phyloP scores from a whole-genome alignment of 768 basidiomycete genomes.

The Lactifluus rugatus region DNA sequence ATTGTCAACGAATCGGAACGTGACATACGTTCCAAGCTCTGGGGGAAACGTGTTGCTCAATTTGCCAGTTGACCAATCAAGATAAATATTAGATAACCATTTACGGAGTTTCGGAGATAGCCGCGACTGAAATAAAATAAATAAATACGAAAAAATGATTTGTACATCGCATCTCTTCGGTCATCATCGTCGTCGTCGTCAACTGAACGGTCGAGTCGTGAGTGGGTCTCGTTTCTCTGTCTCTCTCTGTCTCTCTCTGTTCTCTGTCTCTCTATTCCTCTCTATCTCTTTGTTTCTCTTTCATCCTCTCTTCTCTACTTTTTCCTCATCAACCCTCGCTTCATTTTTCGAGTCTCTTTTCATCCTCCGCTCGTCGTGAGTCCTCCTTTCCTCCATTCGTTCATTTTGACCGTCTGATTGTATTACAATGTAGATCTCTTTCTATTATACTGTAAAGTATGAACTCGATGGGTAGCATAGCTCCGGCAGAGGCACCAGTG shows the following conservation, averaged over 20 bases:
- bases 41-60: conserved; percentile 76
- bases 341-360: conserved; percentile 21
- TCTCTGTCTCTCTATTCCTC: conserved; percentile 33
- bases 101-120: conserved; percentile 18
- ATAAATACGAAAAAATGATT: neutral
- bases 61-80: conserved; percentile 51
- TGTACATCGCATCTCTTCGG: neutral
- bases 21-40: conserved; percentile 80
- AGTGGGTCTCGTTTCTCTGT: conserved; percentile 26
- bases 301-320: conserved; percentile 24
- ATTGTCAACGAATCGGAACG: conserved; percentile 67
- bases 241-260: conserved; percentile 40
- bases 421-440: conserved; percentile 9
- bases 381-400: conserved; percentile 37
- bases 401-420: neutral
- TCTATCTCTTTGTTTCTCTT: conserved; percentile 44
- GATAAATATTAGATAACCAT: conserved; percentile 4
- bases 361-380: conserved; percentile 27
- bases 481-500: conserved; percentile 72
- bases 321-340: conserved; percentile 16
- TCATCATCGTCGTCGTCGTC: neutral
- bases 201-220: conserved; percentile 8
- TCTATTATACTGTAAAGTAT: conserved; percentile 40
- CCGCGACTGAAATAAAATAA: conserved; percentile 4
- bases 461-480: conserved; percentile 65